A percentile compares a stretch with the other conserved stretches of the same genome.
phyloP scores from a whole-genome alignment of 805 yeast genomes.

The Pichia paraexigua region DNA sequence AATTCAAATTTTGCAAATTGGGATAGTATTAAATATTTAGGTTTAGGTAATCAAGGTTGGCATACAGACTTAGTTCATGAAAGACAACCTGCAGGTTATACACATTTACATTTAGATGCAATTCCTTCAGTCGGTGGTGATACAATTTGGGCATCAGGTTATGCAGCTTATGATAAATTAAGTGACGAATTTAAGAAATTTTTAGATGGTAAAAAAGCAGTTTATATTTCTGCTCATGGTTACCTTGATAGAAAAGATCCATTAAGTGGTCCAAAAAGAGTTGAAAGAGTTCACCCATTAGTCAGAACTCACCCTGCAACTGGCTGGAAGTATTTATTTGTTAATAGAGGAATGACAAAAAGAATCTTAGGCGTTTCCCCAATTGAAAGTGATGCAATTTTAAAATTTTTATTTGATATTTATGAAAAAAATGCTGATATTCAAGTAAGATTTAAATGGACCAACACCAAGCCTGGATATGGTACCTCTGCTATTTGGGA shows the following conservation, averaged over 20 bases:
- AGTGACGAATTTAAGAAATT: conserved; percentile 43
- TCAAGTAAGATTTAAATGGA: conserved; percentile 47
- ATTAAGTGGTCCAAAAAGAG: conserved; percentile 35
- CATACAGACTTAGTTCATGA: conserved; percentile 48
- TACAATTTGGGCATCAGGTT: conserved; percentile 49
- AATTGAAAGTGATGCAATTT: conserved; percentile 41
- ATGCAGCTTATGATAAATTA: conserved; percentile 48
- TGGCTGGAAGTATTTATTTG: conserved; percentile 50
- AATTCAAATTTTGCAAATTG: conserved; percentile 15
- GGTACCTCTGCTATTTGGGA: conserved; percentile 46
- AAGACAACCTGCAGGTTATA: conserved; percentile 47
- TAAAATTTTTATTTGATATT: conserved; percentile 38
- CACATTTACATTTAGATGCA: conserved; percentile 46
- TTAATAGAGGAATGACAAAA: conserved; percentile 42
- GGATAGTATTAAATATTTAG: conserved; percentile 8
- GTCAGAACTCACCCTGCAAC: conserved; percentile 61
- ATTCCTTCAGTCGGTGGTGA: conserved; percentile 48
- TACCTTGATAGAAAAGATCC: conserved; percentile 36
- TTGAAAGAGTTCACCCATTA: conserved; percentile 52
- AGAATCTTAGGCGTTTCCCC: conserved; percentile 46
- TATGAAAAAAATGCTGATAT: conserved; percentile 46
- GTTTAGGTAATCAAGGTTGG: conserved; percentile 29
- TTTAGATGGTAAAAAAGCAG: conserved; percentile 45
- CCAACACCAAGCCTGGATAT: conserved; percentile 28
- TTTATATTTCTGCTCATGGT: conserved; percentile 33